phyloP scores from a whole-genome alignment of 495 filamentous ascomycete species.

The Neurospora intermedia region DNA sequence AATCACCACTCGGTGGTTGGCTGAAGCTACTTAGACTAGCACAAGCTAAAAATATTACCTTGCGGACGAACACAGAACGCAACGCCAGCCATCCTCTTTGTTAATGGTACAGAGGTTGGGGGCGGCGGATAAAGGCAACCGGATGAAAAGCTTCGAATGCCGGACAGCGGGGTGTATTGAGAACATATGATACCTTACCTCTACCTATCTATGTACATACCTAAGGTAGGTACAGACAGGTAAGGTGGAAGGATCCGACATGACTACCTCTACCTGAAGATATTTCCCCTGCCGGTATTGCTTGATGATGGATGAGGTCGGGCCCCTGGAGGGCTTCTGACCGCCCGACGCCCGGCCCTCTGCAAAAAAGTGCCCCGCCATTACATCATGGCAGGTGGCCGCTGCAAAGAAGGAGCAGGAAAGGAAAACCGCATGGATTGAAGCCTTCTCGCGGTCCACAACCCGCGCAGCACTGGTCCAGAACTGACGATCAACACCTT shows the following conservation, averaged over 20 bases:
- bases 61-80: background rate
- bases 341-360: background rate
- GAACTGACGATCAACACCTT: too few species aligned
- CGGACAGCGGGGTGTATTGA: too few species aligned
- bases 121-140: too few species aligned
- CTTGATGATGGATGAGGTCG: background rate
- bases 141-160: too few species aligned
- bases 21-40: background rate
- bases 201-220: too few species aligned
- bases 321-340: background rate
- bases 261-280: too few species aligned
- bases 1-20: background rate
- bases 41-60: background rate
- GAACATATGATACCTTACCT: too few species aligned
- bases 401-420: background rate
- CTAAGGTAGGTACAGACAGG: too few species aligned
- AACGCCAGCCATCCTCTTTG: background rate
- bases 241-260: too few species aligned
- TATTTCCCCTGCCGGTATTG: background rate
- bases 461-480: too few species aligned
- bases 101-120: background rate
- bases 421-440: background rate
- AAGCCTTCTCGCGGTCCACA: background rate
- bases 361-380: slow-evolving; percentile 5
- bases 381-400: slow-evolving; percentile 10